These are phyloP conservation scores for Ganoderma sinense DNA, from an alignment of 1,284 basidiomycete species.

Conservation along the genomic window DNA sequence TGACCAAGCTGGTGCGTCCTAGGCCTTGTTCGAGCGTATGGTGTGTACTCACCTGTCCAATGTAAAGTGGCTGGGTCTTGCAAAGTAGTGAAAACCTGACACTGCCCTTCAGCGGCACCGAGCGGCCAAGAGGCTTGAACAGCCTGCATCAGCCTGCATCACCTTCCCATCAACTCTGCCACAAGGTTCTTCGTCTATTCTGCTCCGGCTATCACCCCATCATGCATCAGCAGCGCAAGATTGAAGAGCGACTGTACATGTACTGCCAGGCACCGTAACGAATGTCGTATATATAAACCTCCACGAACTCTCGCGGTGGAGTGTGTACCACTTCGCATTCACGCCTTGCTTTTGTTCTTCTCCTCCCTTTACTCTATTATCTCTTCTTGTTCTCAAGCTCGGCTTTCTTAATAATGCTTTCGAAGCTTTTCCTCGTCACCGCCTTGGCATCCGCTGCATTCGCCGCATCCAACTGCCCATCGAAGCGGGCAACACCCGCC, in stretches of 20 bases:
- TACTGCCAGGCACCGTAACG: background rate
- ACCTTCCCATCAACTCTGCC: no score
- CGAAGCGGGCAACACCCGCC: constrained; percentile 31
- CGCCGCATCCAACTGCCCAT: constrained; percentile 8
- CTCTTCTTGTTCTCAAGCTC: background rate
- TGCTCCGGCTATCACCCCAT: no score
- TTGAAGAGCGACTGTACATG: constrained; percentile 48
- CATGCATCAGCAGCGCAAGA: constrained; percentile 38
- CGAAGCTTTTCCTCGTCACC: background rate
- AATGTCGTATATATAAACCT: background rate
- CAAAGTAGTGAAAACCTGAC: no score
- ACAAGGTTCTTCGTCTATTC: no score
- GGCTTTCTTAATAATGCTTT: background rate
- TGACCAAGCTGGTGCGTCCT: no score
- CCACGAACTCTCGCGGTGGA: background rate
- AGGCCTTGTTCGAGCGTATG: no score
- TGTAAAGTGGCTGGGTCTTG: no score
- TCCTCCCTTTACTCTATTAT: background rate
- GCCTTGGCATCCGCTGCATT: background rate
- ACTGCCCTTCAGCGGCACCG: no score
- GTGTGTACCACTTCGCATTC: background rate
- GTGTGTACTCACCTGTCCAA: no score
- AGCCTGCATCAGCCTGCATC: no score
- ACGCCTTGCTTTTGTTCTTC: background rate
- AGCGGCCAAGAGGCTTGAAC: no score